Conservation (phyloP, 2,329 filamentous ascomycete genomes). For the Claviceps sp. region DNA sequence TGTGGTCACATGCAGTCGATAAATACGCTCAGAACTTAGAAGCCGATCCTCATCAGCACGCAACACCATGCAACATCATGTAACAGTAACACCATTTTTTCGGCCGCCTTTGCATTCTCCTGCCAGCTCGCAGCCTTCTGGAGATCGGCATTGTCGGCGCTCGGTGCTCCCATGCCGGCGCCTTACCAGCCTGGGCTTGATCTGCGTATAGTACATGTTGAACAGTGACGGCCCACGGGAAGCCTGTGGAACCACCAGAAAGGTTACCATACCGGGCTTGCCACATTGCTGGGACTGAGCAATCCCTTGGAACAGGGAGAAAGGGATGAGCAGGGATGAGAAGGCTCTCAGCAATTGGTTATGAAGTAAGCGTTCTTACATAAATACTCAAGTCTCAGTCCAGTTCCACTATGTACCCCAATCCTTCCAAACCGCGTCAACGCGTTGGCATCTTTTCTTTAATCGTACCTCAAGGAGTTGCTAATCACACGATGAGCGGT, state of each 20-base stretch:
- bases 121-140: neutral
- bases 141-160: neutral
- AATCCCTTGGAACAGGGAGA: neutral
- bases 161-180: neutral
- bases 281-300: slow-evolving; percentile 5
- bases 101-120: no score
- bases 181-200: neutral
- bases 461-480: no score
- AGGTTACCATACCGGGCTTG: slow-evolving; percentile 3
- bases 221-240: neutral
- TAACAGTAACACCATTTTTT: no score
- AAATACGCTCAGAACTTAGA: no score
- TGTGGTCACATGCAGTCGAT: no score
- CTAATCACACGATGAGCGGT: no score
- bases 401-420: no score
- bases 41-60: no score
- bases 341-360: neutral
- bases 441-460: no score
- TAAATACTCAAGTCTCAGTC: no score
- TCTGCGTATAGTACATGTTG: slow-evolving; percentile 1
- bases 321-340: neutral
- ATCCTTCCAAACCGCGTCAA: no score
- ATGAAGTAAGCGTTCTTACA: neutral
- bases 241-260: neutral
- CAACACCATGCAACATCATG: no score